phyloP scores from a whole-genome alignment of 1,284 basidiomycete species.

The Fistulina hepatica region DNA sequence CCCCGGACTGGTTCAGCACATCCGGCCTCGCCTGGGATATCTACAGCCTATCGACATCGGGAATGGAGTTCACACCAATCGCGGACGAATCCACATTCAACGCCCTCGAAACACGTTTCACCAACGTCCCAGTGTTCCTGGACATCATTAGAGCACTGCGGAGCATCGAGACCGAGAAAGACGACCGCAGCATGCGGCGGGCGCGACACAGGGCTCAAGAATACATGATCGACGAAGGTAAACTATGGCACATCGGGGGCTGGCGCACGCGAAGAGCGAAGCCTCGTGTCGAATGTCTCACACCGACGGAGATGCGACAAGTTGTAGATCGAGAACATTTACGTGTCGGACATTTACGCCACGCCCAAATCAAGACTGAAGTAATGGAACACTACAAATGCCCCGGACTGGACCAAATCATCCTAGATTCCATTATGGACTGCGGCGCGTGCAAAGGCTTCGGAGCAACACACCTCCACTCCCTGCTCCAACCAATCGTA shows the following conservation, averaged over 20 bases:
- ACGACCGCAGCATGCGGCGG: constrained; percentile 11
- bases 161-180: constrained; percentile 6
- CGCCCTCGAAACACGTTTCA: constrained; percentile 18
- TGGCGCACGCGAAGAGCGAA: constrained; percentile 12
- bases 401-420: constrained; percentile 21
- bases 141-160: constrained; percentile 23
- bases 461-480: constrained; percentile 18
- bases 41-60: no score
- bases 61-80: constrained; percentile 5
- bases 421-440: constrained; percentile 20
- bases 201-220: constrained; percentile 20
- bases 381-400: constrained; percentile 20
- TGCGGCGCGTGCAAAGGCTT: constrained; percentile 23
- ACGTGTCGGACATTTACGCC: constrained; percentile 21
- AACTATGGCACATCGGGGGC: constrained; percentile 22
- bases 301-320: constrained; percentile 11
- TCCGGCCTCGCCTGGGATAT: constrained; percentile 23
- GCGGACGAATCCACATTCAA: not conserved
- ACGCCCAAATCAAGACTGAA: constrained; percentile 20
- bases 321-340: constrained; percentile 15
- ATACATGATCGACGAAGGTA: constrained; percentile 24
- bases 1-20: constrained; percentile 21
- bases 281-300: constrained; percentile 14
- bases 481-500: constrained; percentile 26
- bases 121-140: constrained; percentile 18